Evolutionary conservation across 2,329 filamentous ascomycete species (phyloP), one percentile per base, ranked within the genome.

Genomic region (Metarhizium robertsii): DNA sequence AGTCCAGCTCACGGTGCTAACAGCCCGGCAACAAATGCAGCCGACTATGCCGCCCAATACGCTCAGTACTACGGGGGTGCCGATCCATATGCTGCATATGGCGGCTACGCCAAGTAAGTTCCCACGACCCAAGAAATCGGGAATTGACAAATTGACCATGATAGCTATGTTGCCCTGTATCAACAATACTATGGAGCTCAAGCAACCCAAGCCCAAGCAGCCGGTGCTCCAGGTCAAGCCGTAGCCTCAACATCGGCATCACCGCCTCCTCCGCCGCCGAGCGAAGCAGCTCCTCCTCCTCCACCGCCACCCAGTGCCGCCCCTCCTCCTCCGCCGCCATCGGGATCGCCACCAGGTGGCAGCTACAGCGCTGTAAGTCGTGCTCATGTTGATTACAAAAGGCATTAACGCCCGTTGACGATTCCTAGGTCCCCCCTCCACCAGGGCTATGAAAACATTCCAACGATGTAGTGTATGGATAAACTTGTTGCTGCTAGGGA

Each of bases 81-180:
- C 59, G 90, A 96, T 65, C 92, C 92, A 0, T 96, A 96, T 69
- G 90, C 90, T 46, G 85, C 88, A 8, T 96, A 94, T 63, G 92
- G 92, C 59, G 92, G 92, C 54, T 96, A 94, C 71, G 81, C 86
- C 62, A 88, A 87, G 74, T 89, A 79, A 67, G 76, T 62, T 36
- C 6, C 7, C 36, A 29, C 13, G 53, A 45, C 11, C n/a, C 25
- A 25, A 13, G 7, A 11, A 7, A 6, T 51, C 14, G 34, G 42
- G 42, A 50, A n/a, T 8, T 38, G 49, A 8, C 40, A 11, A 2
- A 62, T 69, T 59, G 49, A 18, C 43, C 29, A 40, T 3, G 30
- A 53, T 58, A 81, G 78, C 47, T 86, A 86, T 62, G 75, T 80
- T 60, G 85, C 88, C 62, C 86, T 88, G 71, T 90, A 90, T 63